These are phyloP conservation scores for Ceratonia siliqua DNA, from an alignment of 306 rosid species.

Conservation along the genomic window DNA sequence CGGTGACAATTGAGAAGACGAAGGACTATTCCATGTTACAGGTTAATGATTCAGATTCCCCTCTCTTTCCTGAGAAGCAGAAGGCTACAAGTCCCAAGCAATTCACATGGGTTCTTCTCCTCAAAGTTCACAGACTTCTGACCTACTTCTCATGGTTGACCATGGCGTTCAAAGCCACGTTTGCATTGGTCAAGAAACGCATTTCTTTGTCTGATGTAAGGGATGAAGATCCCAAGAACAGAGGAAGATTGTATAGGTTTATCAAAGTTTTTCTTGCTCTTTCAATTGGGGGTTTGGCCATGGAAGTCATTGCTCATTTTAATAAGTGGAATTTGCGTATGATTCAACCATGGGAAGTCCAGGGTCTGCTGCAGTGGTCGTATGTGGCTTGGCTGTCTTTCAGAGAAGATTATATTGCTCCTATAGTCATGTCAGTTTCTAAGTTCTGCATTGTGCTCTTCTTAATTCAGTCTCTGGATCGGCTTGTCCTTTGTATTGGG, in stretches of 20 bases:
- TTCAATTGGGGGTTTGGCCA: slow-evolving; percentile 59
- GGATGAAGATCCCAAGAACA: slow-evolving; percentile 59
- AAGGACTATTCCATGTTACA: slow-evolving; percentile 50
- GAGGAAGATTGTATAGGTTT: slow-evolving; percentile 72
- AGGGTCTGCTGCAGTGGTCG: slow-evolving; percentile 65
- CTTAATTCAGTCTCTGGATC: slow-evolving; percentile 90
- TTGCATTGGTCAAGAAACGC: slow-evolving; percentile 66
- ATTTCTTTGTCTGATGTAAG: slow-evolving; percentile 58
- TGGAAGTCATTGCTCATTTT: slow-evolving; percentile 84
- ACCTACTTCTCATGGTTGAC: slow-evolving; percentile 75
- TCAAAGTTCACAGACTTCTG: slow-evolving; percentile 68
- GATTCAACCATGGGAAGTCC: slow-evolving; percentile 82
- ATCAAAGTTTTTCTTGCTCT: slow-evolving; percentile 65
- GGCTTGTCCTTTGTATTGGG: slow-evolving; percentile 84
- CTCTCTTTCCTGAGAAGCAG: slow-evolving; percentile 63
- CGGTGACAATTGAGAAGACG: slow-evolving; percentile 58
- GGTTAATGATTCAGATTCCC: slow-evolving; percentile 54
- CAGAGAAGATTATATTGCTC: slow-evolving; percentile 83
- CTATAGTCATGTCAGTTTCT: slow-evolving; percentile 63
- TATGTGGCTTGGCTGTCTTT: slow-evolving; percentile 80
- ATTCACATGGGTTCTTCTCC: slow-evolving; percentile 87
- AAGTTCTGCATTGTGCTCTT: slow-evolving; percentile 81
- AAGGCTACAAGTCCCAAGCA: slow-evolving; percentile 74
- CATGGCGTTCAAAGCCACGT: slow-evolving; percentile 38
- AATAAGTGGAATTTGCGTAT: slow-evolving; percentile 76